These are phyloP conservation scores for Fomitopsis palustris DNA, from an alignment of 1,284 basidiomycete genomes.

Conservation along the genomic window DNA sequence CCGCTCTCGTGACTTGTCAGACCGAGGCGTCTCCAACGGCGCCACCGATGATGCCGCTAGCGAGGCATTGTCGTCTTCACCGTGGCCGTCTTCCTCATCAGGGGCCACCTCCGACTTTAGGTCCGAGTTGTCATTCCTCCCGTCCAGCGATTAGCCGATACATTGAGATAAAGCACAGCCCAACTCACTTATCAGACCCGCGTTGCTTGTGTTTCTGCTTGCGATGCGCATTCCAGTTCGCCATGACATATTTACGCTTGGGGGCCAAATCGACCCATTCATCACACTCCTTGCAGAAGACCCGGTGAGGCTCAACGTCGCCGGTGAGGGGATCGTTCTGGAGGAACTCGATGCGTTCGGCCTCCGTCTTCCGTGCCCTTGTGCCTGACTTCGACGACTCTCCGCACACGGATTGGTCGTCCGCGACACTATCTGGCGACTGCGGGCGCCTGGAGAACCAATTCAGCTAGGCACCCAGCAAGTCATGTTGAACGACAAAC, in stretches of 20 bases:
- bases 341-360: constrained; percentile 58
- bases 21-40: constrained; percentile 8
- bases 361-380: constrained; percentile 49
- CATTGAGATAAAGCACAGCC: neutral
- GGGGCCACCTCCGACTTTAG: constrained; percentile 13
- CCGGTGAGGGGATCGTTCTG: constrained; percentile 54
- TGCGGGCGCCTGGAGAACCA: constrained; percentile 8
- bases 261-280: constrained; percentile 51
- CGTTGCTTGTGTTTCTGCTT: constrained; percentile 34
- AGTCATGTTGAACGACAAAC: neutral
- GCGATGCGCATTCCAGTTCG: constrained; percentile 56
- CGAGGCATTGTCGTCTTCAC: constrained; percentile 22
- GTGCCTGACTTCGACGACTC: constrained; percentile 30
- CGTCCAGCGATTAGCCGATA: neutral
- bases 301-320: constrained; percentile 49
- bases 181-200: constrained; percentile 18
- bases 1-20: constrained; percentile 38
- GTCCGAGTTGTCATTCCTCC: constrained; percentile 4
- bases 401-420: constrained; percentile 18
- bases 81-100: constrained; percentile 24
- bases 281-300: constrained; percentile 51
- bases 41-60: constrained; percentile 13
- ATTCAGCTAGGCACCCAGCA: neutral
- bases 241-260: constrained; percentile 50
- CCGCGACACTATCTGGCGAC: constrained; percentile 15